phyloP scores from a whole-genome alignment of 2,329 filamentous ascomycete species.

The Fusarium decemcellulare region DNA sequence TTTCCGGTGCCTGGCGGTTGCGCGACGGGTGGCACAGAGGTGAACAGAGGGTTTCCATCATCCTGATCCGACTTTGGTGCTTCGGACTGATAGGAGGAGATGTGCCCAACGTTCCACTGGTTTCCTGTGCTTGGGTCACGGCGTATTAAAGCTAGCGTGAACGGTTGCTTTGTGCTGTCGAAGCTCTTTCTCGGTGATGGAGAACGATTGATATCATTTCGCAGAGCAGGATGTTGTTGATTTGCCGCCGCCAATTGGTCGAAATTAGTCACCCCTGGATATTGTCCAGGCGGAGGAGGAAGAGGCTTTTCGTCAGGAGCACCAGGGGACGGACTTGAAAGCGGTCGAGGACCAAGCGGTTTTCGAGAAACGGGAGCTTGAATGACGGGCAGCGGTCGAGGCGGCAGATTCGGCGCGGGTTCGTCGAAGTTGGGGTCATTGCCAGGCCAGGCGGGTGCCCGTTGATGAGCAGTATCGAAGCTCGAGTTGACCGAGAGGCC shows the following conservation, averaged over 20 bases:
- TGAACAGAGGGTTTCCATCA: slow-evolving; percentile 42
- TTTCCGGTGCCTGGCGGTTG: slow-evolving; percentile 32
- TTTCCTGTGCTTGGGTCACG: slow-evolving; percentile 77
- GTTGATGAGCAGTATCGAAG: slow-evolving; percentile 22
- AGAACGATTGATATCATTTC: slow-evolving; percentile 43
- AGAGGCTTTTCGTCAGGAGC: slow-evolving; percentile 26
- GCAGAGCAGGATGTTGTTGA: slow-evolving; percentile 6
- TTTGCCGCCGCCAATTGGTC: slow-evolving; percentile 24
- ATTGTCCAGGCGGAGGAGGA: slow-evolving; percentile 20
- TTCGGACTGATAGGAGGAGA: slow-evolving; percentile 69
- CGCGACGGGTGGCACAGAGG: slow-evolving; percentile 40
- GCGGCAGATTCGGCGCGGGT: slow-evolving; percentile 24
- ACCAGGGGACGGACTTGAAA: slow-evolving; percentile 18
- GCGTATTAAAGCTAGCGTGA: slow-evolving; percentile 77
- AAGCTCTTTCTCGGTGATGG: slow-evolving; percentile 56
- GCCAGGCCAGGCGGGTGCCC: slow-evolving; percentile 20
- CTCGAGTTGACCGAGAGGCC: slow-evolving; percentile 41
- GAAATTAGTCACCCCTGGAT: slow-evolving; percentile 22
- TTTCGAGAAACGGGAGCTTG: slow-evolving; percentile 45
- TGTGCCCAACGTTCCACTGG: slow-evolving; percentile 83
- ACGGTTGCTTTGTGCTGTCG: slow-evolving; percentile 57
- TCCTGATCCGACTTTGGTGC: slow-evolving; percentile 41
- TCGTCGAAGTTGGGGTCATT: slow-evolving; percentile 25
- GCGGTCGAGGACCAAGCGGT: slow-evolving; percentile 47
- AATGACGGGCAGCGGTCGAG: slow-evolving; percentile 27